Conservation (phyloP, 2,329 filamentous ascomycete genomes). For the Colletotrichum abscissum region DNA sequence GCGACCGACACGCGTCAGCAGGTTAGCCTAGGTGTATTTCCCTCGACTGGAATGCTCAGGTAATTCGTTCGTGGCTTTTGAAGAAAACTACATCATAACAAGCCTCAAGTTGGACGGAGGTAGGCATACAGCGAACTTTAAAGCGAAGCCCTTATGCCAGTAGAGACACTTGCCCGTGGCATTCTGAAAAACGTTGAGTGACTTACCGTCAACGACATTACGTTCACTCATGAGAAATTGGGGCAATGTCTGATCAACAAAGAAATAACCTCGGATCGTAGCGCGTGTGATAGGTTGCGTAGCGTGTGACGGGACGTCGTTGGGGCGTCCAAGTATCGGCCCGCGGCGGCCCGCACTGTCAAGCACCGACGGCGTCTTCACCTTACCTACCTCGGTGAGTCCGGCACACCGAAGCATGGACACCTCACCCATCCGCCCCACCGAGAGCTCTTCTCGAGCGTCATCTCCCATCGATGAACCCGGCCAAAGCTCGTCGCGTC, state of each 20-base stretch:
- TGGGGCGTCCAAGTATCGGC: background rate
- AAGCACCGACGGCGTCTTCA: background rate
- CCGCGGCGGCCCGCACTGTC: conserved; percentile 5
- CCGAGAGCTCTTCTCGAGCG: background rate
- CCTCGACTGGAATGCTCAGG: too few relatives aligned
- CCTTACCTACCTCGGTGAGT: background rate
- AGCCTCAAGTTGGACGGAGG: too few relatives aligned
- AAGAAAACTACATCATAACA: too few relatives aligned
- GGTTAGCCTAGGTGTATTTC: too few relatives aligned
- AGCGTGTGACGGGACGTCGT: background rate
- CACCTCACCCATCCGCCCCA: background rate
- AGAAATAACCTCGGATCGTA: background rate
- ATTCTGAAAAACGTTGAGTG: too few relatives aligned
- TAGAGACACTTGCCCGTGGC: too few relatives aligned
- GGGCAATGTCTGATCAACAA: background rate
- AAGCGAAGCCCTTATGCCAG: too few relatives aligned
- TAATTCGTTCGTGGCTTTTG: too few relatives aligned
- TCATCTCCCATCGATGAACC: background rate
- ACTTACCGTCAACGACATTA: background rate
- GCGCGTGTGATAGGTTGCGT: background rate
- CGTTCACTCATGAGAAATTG: background rate
- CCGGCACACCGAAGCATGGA: background rate
- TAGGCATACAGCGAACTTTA: too few relatives aligned
- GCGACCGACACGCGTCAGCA: too few relatives aligned
- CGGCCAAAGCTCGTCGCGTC: background rate